phyloP scores from a whole-genome alignment of 2,329 filamentous ascomycete species.

The Aspergillus aculeatus region DNA sequence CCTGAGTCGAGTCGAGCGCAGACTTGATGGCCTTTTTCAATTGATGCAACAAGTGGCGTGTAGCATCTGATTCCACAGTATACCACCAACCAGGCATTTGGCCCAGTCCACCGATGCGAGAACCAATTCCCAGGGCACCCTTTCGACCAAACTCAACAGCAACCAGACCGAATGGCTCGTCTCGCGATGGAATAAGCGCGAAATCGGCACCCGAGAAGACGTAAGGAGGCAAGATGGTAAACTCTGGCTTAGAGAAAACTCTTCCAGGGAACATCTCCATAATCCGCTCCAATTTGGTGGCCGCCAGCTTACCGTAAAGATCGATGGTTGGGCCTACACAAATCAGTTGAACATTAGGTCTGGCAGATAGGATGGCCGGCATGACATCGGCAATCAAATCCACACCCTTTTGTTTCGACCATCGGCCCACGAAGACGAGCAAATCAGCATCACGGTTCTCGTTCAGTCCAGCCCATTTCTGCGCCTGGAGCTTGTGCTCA shows the following conservation, averaged over 20 bases:
- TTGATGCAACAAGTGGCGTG: conserved; percentile 61
- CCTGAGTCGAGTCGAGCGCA: conserved; percentile 56
- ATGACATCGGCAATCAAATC: conserved; percentile 67
- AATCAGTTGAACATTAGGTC: conserved; percentile 60
- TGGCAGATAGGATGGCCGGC: conserved; percentile 60
- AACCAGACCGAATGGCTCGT: conserved; percentile 67
- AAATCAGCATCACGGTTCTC: conserved; percentile 61
- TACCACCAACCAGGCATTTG: conserved; percentile 73
- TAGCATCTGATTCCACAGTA: conserved; percentile 63
- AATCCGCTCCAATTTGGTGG: conserved; percentile 61
- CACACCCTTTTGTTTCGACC: conserved; percentile 67
- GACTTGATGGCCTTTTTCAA: conserved; percentile 62
- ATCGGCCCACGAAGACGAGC: conserved; percentile 66
- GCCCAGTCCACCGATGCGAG: conserved; percentile 63
- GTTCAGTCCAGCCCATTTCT: conserved; percentile 65
- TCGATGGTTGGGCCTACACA: conserved; percentile 65
- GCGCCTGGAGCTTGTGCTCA: conserved; percentile 59
- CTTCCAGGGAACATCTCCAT: conserved; percentile 64
- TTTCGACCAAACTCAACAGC: conserved; percentile 68
- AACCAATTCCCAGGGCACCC: conserved; percentile 64
- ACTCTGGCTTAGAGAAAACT: conserved; percentile 66
- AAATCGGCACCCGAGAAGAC: conserved; percentile 68
- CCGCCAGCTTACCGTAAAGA: conserved; percentile 65
- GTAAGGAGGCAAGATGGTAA: conserved; percentile 62
- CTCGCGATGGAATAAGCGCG: conserved; percentile 64